Base-by-base conservation (phyloP, 352 stramenopile genomes). In the Phytophthora citricola region DNA sequence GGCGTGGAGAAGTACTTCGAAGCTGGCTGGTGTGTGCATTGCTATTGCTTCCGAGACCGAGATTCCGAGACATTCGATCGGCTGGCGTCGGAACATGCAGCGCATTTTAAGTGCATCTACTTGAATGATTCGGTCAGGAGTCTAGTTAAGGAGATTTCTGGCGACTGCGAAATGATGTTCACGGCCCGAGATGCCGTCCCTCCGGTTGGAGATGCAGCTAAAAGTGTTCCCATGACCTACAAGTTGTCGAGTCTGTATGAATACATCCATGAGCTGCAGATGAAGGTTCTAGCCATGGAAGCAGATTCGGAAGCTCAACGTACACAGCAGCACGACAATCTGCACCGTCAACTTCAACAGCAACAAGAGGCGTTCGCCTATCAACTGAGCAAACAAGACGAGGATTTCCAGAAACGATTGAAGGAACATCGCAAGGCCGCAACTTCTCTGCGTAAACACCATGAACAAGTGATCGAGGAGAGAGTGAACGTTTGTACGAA, bases 1-100 rank as follows among this genome's bases (percentile, higher is more conserved):
- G 46, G 63, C 10, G 63, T 70, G n/a, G 41, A 65, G 22, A 70
- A 50, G n/a, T 66, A 70, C 26, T 66, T 70, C 24, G 46, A 70
- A 5, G 62, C 62, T 32, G 55, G 48, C 2, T 71, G 63, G 57
- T 50, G 48, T 24, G 63, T 71, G 9, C 47, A 71, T 8, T 64
- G 58, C 34, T 71, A 61, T n/a, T 70, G 63, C 47, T 60, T 70
- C 34, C 39, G 48, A 45, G 63, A 70, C 10, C 14, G 39, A 62
- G 41, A 60, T 24, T 51, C 32, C 26, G 55, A 66, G 22, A 26
- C 51, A 2, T 66, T 55, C 9, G 41, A 66, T 59, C 47, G 26
- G 56, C 22, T 61, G 17, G 47, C 43, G 26, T 38, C 40, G 9
- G 41, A 58, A 15, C 17, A 62, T 56, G 48, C 63, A 5, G 40